A percentile compares a stretch with the other conserved stretches of the same genome.
Evolutionary conservation across 2,329 filamentous ascomycete species (phyloP).

Genomic region (Hypoxylon rubiginosum): DNA sequence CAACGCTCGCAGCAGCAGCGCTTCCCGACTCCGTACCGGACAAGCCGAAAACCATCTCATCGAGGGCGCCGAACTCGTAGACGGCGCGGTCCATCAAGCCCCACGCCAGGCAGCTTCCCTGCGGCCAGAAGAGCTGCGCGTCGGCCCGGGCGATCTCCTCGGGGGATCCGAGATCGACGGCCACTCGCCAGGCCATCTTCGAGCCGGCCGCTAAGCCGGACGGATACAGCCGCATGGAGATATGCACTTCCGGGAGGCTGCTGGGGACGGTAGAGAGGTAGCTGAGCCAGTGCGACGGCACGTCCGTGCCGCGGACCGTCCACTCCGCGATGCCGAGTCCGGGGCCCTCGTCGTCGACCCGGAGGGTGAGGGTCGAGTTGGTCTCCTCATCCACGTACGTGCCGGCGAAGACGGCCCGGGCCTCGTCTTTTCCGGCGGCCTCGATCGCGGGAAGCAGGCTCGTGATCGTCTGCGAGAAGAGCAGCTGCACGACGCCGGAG

Average conservation of each 20-base stretch:
- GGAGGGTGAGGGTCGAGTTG: conserved; percentile 19
- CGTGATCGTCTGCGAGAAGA: conserved; percentile 13
- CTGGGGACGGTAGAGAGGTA: conserved; percentile 5
- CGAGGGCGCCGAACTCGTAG: conserved; percentile 26
- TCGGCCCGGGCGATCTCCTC: conserved; percentile 18
- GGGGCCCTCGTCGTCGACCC: conserved; percentile 18
- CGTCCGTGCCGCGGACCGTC: conserved; percentile 24
- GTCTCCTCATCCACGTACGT: conserved; percentile 23
- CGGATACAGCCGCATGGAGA: conserved; percentile 25
- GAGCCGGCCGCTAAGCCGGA: conserved; percentile 10
- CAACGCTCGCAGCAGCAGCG: conserved; percentile 19
- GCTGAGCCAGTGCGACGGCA: conserved; percentile 18
- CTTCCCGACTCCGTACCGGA: neutral
- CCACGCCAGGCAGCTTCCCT: conserved; percentile 22
- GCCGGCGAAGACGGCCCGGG: conserved; percentile 16
- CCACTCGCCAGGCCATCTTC: conserved; percentile 21
- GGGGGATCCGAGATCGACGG: conserved; percentile 11
- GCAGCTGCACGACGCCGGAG: conserved; percentile 6
- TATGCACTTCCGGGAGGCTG: neutral
- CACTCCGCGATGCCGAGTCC: conserved; percentile 18
- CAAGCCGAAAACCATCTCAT: conserved; percentile 26
- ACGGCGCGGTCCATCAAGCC: conserved; percentile 25
- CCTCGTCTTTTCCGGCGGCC: conserved; percentile 24
- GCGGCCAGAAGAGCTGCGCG: conserved; percentile 26
- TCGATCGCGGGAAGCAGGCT: conserved; percentile 23